Base-by-base conservation (phyloP, 2,329 filamentous ascomycete species). In the Trichoderma sp. region DNA sequence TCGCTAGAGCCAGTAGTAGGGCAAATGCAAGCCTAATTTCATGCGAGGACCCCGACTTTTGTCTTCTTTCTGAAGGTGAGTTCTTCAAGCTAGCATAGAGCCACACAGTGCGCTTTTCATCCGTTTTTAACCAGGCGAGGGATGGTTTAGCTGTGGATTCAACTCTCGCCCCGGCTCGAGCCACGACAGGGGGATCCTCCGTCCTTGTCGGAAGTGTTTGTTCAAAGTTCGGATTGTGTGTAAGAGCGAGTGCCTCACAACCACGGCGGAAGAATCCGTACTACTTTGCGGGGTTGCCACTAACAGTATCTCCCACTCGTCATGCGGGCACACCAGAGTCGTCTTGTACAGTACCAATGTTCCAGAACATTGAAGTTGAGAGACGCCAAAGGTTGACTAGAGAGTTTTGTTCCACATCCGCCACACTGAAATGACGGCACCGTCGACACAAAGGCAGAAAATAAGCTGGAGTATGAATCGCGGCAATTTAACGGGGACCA, bases 1-100 rank as follows among this genome's bases (percentile, higher is more conserved):
- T 71, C 41, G 56, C 59, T 71, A 38, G 62, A 69, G 72, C 72
- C 29, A 65, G 60, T 62, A 73, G 60, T 65, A 64, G 71, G 29
- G 60, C 60, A 65, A 65, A 56, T 24, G 33, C 62, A 62, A 73
- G 71, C 71, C 71, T 73, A 73, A 73, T 73, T 65, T 64, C 71
- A 73, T 73, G 71, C 71, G 71, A 73, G 71, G 71, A 73, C 45
- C 71, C 71, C 71, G 60, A 71, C 53, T 63, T 63, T 71, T 31
- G 68, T 41, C 38, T 31, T 56, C 11, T 31, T 45, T 72, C 29
- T 53, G 27, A 56, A 29, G 38, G 29, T n/a, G 71, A 65, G 38
- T 38, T 56, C n/a, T n/a, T 64, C 71, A 56, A 38, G 71, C 60
- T 65, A 73, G 21, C 71, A 73, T 45, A 56, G 71, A 73, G 60